Percentiles rank a stretch among this genome's conserved stretches.
phyloP scores from a whole-genome alignment of 176 grass and related monocot species.

The Puya raimondii region DNA sequence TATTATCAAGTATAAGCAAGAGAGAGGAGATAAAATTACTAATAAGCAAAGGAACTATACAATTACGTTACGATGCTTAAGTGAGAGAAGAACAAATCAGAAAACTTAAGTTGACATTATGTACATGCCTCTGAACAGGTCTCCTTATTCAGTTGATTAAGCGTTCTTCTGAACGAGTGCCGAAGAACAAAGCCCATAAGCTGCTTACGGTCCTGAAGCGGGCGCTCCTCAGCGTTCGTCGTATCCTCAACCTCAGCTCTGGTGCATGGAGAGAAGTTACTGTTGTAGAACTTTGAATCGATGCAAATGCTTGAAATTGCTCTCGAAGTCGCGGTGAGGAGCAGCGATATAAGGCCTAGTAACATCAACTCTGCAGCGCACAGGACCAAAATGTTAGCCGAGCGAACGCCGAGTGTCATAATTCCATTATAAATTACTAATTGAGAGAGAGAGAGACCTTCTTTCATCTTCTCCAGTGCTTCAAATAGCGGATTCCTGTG shows the following conservation, averaged over 20 bases:
- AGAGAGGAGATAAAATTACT: neutral
- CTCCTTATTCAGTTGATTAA: conserved; percentile 29
- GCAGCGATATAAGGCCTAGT: conserved; percentile 91
- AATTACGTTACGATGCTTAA: neutral
- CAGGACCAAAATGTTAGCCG: conserved; percentile 5
- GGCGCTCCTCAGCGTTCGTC: conserved; percentile 21
- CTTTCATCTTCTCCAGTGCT: conserved; percentile 97
- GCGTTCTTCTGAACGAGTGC: conserved; percentile 45
- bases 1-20: conserved; percentile 10
- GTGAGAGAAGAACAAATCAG: no score
- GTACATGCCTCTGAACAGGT: conserved; percentile 45
- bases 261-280: conserved; percentile 80
- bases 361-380: conserved; percentile 81
- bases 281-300: conserved; percentile 65
- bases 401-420: neutral
- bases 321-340: conserved; percentile 73
- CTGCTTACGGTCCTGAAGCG: conserved; percentile 16
- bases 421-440: conserved; percentile 1
- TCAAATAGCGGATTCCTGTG: conserved; percentile 77
- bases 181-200: conserved; percentile 40
- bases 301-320: conserved; percentile 88
- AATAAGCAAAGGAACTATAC: neutral
- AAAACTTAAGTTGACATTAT: neutral
- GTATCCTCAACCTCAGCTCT: conserved; percentile 52
- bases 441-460: conserved; percentile 38